Evolutionary conservation across 345 rosid genomes (phyloP).

Genomic region (Populus deltoides): DNA sequence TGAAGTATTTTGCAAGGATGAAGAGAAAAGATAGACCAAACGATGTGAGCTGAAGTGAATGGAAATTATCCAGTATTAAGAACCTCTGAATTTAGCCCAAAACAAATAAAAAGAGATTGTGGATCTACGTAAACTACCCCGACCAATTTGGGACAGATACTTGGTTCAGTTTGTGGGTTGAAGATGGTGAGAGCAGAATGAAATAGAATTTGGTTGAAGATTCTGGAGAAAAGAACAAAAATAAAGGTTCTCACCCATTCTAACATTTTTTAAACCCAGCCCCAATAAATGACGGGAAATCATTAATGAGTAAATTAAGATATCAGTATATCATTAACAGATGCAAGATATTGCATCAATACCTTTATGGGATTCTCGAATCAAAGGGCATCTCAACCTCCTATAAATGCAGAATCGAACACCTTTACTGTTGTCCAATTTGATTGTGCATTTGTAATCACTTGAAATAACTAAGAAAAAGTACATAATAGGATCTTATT

Average conservation of each 20-base stretch:
- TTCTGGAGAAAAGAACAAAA: background rate
- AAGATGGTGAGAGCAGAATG: background rate
- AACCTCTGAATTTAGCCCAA: background rate
- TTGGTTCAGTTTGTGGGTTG: background rate
- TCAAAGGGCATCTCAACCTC: background rate
- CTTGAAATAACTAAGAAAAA: background rate
- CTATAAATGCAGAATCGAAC: background rate
- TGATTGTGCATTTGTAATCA: background rate
- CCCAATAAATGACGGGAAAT: background rate
- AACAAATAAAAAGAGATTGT: background rate
- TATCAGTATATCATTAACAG: background rate
- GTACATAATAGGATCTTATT: background rate
- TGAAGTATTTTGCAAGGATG: background rate
- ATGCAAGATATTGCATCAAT: background rate
- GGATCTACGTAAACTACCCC: background rate
- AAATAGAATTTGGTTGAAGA: background rate
- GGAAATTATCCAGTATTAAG: background rate
- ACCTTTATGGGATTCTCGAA: background rate
- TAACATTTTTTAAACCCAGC: background rate
- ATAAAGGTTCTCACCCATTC: background rate
- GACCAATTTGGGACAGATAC: background rate
- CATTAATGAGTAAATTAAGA: background rate
- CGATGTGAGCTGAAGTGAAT: background rate
- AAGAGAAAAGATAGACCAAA: background rate
- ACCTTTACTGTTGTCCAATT: background rate